A percentile compares a stretch with the other conserved stretches of the same genome.
These are phyloP conservation scores for Plasmopara viticola DNA, from an alignment of 352 stramenopile species.

Conservation along the genomic window DNA sequence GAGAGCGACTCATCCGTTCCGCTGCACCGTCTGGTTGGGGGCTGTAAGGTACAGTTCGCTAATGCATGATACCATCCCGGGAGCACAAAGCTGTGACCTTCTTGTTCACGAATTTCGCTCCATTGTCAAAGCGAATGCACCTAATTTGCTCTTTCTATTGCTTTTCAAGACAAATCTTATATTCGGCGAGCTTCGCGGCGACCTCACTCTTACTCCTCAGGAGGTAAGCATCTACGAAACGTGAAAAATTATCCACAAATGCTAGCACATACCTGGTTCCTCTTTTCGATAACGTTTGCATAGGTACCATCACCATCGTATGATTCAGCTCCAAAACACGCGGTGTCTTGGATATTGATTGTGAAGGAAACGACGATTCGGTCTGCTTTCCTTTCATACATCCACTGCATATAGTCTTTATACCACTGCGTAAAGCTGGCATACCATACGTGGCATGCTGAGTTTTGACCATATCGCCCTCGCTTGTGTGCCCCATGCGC, in stretches of 20 bases:
- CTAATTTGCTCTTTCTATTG: neutral
- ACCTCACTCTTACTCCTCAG: constrained; percentile 1
- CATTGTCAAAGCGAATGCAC: neutral
- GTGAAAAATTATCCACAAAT: neutral
- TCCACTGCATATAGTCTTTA: too few relatives aligned
- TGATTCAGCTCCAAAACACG: constrained; percentile 3
- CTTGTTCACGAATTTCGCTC: neutral
- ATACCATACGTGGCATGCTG: too few relatives aligned
- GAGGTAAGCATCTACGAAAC: constrained; percentile 1
- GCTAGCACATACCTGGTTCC: neutral
- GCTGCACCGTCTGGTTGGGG: neutral
- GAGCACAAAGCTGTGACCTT: neutral
- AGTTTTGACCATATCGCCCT: too few relatives aligned
- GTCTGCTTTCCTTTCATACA: neutral
- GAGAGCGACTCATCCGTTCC: neutral
- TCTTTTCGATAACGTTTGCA: constrained; percentile 2
- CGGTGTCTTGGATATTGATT: constrained; percentile 3
- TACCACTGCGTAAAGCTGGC: too few relatives aligned
- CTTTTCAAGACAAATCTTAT: neutral
- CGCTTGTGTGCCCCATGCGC: too few relatives aligned
- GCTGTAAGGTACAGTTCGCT: constrained; percentile 1
- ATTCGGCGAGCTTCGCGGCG: constrained; percentile 1
- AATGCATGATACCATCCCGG: constrained; percentile 1
- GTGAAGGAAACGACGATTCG: neutral
- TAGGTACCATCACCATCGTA: neutral